Base-by-base conservation (phyloP, 805 yeast species). In the Pichia cephalocereana region DNA sequence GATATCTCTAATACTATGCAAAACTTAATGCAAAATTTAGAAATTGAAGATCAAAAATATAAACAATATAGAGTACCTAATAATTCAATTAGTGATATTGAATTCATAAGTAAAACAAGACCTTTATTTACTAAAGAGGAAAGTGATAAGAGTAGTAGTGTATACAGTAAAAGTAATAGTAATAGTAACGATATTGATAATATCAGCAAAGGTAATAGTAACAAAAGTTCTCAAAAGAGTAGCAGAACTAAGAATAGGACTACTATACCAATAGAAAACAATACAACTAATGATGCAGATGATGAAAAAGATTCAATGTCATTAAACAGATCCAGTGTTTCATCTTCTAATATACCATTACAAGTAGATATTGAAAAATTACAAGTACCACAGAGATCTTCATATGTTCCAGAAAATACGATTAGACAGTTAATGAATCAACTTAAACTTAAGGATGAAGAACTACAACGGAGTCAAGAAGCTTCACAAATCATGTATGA, bases 1-100 rank as follows among this genome's bases (percentile, higher is more conserved):
- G 51, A 48, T 18, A 38, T 48, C 18, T 48, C 51, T 11, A 48
- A 48, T 18, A 34, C n/a, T 10, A 9, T 34, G 37, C 36, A 45
- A 2, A 11, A 39, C 26, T 17, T 27, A 12, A 10, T 26, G 17
- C 18, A n/a, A 5, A 15, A 5, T 8, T 27, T 11, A 9, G 32
- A 27, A n/a, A 26, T 27, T 15, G 32, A 27, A n/a, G 17, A 17
- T 17, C 14, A 31, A 39, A 30, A 38, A n/a, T 6, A 8, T 32
- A 8, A n/a, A 4, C 10, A n/a, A 23, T 6, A 12, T 23, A 9
- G 4, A 14, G 18, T 19, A 39, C 9, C 41, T 15, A 27, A 39
- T 11, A 26, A 39, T 7, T 30, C 32, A 12, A 11, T 30, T 30
- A 30, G 8, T 30, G 32, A 30, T 6, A 30, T 30, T 30, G 14